phyloP scores from a whole-genome alignment of 2,329 filamentous ascomycete genomes.

The Colletotrichum sp. region DNA sequence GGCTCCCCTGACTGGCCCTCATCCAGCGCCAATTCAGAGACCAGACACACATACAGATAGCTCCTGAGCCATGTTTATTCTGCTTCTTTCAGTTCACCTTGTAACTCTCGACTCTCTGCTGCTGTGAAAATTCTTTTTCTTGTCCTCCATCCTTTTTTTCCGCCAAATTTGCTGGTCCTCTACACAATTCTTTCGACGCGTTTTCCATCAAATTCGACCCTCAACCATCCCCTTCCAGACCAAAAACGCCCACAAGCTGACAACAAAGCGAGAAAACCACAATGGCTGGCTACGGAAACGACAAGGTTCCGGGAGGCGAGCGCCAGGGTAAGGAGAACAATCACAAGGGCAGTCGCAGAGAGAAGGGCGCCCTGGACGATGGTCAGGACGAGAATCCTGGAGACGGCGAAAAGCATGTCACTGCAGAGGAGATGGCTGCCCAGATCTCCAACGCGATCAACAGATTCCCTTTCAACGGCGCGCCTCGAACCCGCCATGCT shows the following conservation, averaged over 20 bases:
- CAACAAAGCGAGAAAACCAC: background rate
- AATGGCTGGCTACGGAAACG: background rate
- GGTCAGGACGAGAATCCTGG: background rate
- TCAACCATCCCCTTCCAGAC: background rate
- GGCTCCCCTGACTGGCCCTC: background rate
- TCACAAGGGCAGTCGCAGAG: background rate
- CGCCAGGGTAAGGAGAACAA: background rate
- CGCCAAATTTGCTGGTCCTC: background rate
- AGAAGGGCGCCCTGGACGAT: too few species aligned
- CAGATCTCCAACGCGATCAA: background rate
- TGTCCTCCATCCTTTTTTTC: background rate
- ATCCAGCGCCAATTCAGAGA: background rate
- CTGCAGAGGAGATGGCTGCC: background rate
- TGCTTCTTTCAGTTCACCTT: background rate
- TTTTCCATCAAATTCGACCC: background rate
- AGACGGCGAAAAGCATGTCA: background rate
- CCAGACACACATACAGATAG: background rate
- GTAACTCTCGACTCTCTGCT: background rate
- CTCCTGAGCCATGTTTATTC: background rate
- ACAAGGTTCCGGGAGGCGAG: background rate
- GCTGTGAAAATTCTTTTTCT: background rate
- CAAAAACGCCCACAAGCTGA: background rate
- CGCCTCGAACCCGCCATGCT: background rate
- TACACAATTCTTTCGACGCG: background rate
- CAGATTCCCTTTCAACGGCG: background rate